These are phyloP conservation scores for Articulospora tetracladia DNA, from an alignment of 495 filamentous ascomycete species.

Conservation along the genomic window DNA sequence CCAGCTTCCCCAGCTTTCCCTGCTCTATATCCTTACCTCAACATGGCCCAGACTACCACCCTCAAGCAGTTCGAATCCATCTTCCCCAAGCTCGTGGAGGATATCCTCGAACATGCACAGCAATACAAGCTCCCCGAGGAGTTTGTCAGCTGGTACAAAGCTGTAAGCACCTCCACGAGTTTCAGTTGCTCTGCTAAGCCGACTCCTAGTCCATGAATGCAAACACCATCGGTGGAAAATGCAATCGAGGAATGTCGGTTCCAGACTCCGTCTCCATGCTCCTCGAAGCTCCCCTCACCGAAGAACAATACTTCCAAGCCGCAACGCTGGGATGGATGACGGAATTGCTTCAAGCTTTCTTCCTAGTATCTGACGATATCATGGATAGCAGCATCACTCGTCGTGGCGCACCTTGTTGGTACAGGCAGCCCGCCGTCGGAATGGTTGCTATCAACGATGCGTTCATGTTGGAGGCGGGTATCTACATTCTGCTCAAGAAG, in stretches of 20 bases:
- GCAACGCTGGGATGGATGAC: constrained; percentile 77
- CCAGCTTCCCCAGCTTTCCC: neutral
- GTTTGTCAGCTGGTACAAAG: constrained; percentile 81
- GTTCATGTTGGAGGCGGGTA: constrained; percentile 88
- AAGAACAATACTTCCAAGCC: constrained; percentile 79
- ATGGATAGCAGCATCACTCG: constrained; percentile 96
- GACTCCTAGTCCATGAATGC: constrained; percentile 62
- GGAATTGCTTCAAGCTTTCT: constrained; percentile 85
- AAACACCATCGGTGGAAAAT: constrained; percentile 93
- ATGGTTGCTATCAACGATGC: constrained; percentile 97
- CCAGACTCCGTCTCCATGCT: constrained; percentile 84
- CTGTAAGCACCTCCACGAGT: constrained; percentile 48
- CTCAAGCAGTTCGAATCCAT: constrained; percentile 83
- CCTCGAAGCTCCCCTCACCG: constrained; percentile 62
- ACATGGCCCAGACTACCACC: constrained; percentile 62
- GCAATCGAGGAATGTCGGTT: constrained; percentile 97
- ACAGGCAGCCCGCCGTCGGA: constrained; percentile 78
- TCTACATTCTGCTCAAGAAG: constrained; percentile 90
- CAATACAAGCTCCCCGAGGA: constrained; percentile 77
- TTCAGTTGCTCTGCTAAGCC: constrained; percentile 19
- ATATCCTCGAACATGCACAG: constrained; percentile 69
- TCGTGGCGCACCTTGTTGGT: constrained; percentile 94
- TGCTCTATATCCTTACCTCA: neutral
- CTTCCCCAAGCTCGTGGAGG: constrained; percentile 76
- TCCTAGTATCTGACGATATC: constrained; percentile 97